Evolutionary conservation across 805 yeast genomes (phyloP), one percentile per base, ranked within the genome.

Genomic region (Saturnispora sanitii): DNA sequence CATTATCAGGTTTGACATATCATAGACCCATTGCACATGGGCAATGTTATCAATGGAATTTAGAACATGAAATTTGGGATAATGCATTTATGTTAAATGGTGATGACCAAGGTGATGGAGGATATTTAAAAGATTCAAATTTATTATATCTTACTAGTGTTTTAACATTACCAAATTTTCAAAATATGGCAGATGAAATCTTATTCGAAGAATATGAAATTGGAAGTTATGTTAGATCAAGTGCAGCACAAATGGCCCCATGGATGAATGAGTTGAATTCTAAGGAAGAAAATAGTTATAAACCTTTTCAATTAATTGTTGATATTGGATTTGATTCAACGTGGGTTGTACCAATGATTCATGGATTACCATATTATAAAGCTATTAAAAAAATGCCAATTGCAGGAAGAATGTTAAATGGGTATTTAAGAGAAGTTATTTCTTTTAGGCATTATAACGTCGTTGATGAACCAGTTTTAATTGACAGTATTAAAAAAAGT

Each of bases 131-230:
- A 15, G 79, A 74, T 1, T 63, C 74, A 2, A 76, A 81, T 42
- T 64, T 92, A 32, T 67, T 87, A 0, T 67, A 84, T 37, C 78
- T 88, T 2, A 96, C 92, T 52, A 67, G 85, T 4, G 90, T 94
- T 19, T 77, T 81, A 54, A 82, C 86, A 38, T 62, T 90, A 25
- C 92, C 95, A 2, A 80, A 77, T 40, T 67, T 90, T 25, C 82
- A 94, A 28, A 77, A 77, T 49, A 82, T 82, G 57, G 81, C 85
- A 13, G 97, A 92, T 57, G 95, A 87, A 61, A 82, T 92, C 0
- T 72, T 92, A 1, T 90, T 94, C 62, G 99, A 92, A 58, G 97
- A 92, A 54, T 92, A 80, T 54, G 94, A 85, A 3, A 82, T 92
- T 53, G 68, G 68, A 12, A 71, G 76, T 25, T 71, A 83, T 44